These are phyloP conservation scores for Penicillium steckii DNA, from an alignment of 495 filamentous ascomycete species.

Conservation along the genomic window DNA sequence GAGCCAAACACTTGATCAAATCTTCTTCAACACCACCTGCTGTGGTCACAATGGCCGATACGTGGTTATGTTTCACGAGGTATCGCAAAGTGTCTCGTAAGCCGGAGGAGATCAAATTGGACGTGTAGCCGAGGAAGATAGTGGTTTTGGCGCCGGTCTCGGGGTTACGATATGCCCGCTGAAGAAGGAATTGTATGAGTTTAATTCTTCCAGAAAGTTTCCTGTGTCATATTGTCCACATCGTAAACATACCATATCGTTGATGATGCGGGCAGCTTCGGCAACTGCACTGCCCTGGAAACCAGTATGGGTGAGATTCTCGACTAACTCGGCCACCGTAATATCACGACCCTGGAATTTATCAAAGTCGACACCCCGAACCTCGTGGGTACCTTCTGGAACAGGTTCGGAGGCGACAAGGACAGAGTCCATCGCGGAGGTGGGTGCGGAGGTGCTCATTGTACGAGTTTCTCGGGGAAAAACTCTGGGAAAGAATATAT, in stretches of 20 bases:
- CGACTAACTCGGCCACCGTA: constrained; percentile 78
- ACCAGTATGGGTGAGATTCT: constrained; percentile 81
- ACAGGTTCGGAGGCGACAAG: constrained; percentile 85
- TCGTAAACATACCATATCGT: constrained; percentile 72
- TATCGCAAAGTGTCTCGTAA: constrained; percentile 88
- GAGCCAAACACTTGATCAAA: constrained; percentile 93
- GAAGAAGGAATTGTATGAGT: background rate
- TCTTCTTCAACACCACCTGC: constrained; percentile 98
- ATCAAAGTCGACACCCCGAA: constrained; percentile 90
- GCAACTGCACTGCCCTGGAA: constrained; percentile 88
- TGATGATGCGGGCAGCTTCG: constrained; percentile 82
- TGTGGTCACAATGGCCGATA: constrained; percentile 90
- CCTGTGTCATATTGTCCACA: background rate
- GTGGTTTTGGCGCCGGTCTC: constrained; percentile 74
- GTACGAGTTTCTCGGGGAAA: background rate
- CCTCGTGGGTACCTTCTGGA: constrained; percentile 66
- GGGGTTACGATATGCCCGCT: constrained; percentile 75
- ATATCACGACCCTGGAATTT: constrained; percentile 68
- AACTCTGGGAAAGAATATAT: background rate
- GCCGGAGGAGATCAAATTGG: constrained; percentile 94
- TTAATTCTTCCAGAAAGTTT: background rate
- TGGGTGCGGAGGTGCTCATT: constrained; percentile 38
- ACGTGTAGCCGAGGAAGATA: constrained; percentile 96
- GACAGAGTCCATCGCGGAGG: constrained; percentile 76
- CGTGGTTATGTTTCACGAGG: constrained; percentile 85